Evolutionary conservation across 148 eudicot genomes (phyloP), one percentile per base, ranked within the genome.

Genomic region (Heliamphora exappendiculata): DNA sequence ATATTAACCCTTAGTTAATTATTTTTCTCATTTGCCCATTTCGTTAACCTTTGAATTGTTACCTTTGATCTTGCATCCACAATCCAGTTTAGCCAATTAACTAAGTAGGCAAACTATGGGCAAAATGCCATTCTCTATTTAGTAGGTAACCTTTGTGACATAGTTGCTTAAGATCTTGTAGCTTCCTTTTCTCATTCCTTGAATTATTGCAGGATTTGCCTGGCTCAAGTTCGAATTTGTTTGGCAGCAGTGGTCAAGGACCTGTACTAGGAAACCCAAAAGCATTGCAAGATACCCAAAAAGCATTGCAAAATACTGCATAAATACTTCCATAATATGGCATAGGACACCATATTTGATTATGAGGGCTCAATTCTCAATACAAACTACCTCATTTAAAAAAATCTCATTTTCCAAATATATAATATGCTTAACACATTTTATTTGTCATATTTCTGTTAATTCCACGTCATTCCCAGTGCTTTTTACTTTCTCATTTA

Each of bases 261-360:
- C 36, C 13, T 19, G 2, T 62, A 31, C 39, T 12, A 0, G 3
- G 42, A 39, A 39, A 39, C n/a, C n/a, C n/a, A n/a, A 24, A 58
- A 58, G 64, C 64, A 58, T 26, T 58, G 34, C 64, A 58, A 58
- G 64, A 58, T 57, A 33, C 66, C 66, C 42, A 39, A 39, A 39
- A 39, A 39, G 42, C 7, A 39, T 39, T 39, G 42, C 42, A 39
- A 39, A 39, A 60, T 5, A 60, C 20, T 16, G n/a, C 66, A 31
- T 19, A 59, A 59, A 29, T 28, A 59, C 65, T 59, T 28, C 36
- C 65, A 28, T 59, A 29, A 59, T 36, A 59, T 11, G 19, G 20
- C 36, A 28, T 13, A 2, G 34, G 65, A 13, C 36, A 59, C 36
- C 19, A 59, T 36, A 59, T 36, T n/a, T 28, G 17, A 12, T 29